Evolutionary conservation across 768 basidiomycete species (phyloP), one percentile per base, ranked within the genome.

Genomic region (Lyophyllum atratum): DNA sequence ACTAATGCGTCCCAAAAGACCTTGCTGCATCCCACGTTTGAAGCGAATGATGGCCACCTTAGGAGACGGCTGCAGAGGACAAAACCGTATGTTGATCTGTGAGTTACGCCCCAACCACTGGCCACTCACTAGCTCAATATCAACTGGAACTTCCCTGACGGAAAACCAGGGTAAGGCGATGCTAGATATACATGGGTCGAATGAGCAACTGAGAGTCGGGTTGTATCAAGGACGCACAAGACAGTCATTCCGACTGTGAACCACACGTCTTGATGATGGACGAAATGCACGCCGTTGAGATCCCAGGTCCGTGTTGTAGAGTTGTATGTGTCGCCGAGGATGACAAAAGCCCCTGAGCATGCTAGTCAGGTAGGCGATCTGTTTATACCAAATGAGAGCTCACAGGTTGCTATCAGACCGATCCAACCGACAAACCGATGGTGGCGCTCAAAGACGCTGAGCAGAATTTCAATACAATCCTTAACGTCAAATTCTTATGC

Each of bases 21-120:
- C 89, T 68, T 92, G 90, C 67, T 91, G 90, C 89, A 92, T 92
- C 49, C 90, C 90, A 64, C 90, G 84, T 70, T 85, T 77, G 72
- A 92, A 91, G 29, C 89, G 87, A 64, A 92, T 77, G 58, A 92
- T 79, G 6, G 89, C 90, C 7, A 89, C 90, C 68, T 91, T 92
- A 17, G 85, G 78, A 15, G 90, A 92, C 26, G 90, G 90, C 89
- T 91, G 63, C 40, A 52, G 57, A 2, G 2, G 15, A 6, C 5
- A 9, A 19, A 12, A n/a, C 5, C n/a, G 31, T 34, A 52, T 46
- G 22, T 59, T 52, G 46, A 28, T 46, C 43, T 42, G 45, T 68
- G 55, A 53, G 55, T 22, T 24, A 31, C 33, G 25, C 3, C 24
- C 10, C 17, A 43, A 21, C 17, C 49, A 42, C 58, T 46, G 29